Percentiles rank a stretch among this genome's conserved stretches.
These are phyloP conservation scores for Malassezia vespertilionis DNA, from an alignment of 1,284 basidiomycete species.

Conservation along the genomic window DNA sequence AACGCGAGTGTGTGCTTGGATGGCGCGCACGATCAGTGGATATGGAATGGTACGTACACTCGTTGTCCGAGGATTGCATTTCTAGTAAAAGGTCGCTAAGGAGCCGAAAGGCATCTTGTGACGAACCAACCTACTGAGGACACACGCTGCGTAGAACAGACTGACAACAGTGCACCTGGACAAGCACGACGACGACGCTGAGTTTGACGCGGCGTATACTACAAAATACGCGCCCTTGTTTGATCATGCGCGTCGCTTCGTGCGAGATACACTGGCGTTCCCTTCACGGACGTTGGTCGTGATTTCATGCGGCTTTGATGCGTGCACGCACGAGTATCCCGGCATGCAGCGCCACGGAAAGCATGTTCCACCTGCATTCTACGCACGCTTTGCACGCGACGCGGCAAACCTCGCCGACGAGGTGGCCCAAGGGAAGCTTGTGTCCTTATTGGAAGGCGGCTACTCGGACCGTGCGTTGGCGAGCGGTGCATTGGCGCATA, in stretches of 20 bases:
- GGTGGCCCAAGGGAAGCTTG: slow-evolving; percentile 60
- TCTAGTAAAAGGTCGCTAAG: slow-evolving; percentile 42
- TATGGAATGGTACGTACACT: slow-evolving; percentile 49
- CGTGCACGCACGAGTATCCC: slow-evolving; percentile 76
- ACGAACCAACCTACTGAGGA: slow-evolving; percentile 6
- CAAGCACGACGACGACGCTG: slow-evolving; percentile 60
- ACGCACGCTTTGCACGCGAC: slow-evolving; percentile 69
- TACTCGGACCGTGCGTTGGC: slow-evolving; percentile 72
- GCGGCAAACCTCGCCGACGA: slow-evolving; percentile 59
- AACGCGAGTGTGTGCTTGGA: slow-evolving; percentile 68
- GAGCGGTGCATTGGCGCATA: slow-evolving; percentile 52
- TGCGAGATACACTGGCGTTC: slow-evolving; percentile 58
- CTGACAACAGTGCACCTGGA: slow-evolving; percentile 64
- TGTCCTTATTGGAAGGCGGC: slow-evolving; percentile 86
- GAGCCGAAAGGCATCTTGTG: slow-evolving; percentile 7
- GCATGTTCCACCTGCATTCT: slow-evolving; percentile 80
- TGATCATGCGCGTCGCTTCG: slow-evolving; percentile 62
- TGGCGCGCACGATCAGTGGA: slow-evolving; percentile 75
- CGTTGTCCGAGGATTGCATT: background rate
- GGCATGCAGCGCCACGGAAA: slow-evolving; percentile 86
- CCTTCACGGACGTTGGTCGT: slow-evolving; percentile 62
- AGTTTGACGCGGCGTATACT: slow-evolving; percentile 70
- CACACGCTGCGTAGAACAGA: slow-evolving; percentile 1
- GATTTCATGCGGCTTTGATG: slow-evolving; percentile 68
- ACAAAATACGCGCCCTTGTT: slow-evolving; percentile 62